Percentiles rank a stretch among this genome's conserved stretches.
Evolutionary conservation across 352 stramenopile genomes (phyloP).

Genomic region (Phytophthora ramorum): DNA sequence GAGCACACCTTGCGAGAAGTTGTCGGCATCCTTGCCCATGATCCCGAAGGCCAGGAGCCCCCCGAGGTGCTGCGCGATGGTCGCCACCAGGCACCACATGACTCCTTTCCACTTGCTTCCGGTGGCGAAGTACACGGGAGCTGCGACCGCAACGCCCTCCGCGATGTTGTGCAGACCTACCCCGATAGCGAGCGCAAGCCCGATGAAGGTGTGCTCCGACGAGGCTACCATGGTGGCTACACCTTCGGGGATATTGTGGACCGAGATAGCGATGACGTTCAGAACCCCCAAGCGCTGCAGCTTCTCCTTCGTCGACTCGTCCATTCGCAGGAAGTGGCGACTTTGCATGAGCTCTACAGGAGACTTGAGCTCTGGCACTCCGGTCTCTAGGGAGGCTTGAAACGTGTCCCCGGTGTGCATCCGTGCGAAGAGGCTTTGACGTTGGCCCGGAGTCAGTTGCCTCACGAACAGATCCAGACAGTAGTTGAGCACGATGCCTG

Average conservation of each 20-base stretch:
- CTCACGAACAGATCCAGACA: conserved; percentile 48
- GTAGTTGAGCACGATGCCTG: conserved; percentile 69
- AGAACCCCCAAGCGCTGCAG: conserved; percentile 89
- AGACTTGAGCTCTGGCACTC: conserved; percentile 33
- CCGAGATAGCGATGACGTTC: conserved; percentile 91
- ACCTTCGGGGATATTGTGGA: conserved; percentile 97
- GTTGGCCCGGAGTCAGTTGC: conserved; percentile 35
- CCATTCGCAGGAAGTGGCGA: conserved; percentile 33
- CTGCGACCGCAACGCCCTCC: conserved; percentile 93
- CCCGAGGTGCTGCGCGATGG: conserved; percentile 87
- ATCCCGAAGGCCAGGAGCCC: conserved; percentile 86
- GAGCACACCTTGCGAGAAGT: conserved; percentile 79
- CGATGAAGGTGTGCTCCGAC: conserved; percentile 88
- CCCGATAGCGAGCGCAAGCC: conserved; percentile 90
- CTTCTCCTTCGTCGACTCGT: conserved; percentile 46
- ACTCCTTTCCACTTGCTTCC: conserved; percentile 93
- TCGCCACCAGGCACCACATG: conserved; percentile 89
- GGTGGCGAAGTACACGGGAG: conserved; percentile 97
- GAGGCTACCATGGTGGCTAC: conserved; percentile 95
- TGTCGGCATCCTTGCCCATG: conserved; percentile 50
- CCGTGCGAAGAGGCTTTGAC: conserved; percentile 23
- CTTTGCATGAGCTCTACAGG: conserved; percentile 25
- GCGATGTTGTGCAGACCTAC: conserved; percentile 97
- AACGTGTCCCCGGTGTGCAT: conserved; percentile 26
- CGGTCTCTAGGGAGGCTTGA: conserved; percentile 23